A percentile compares a stretch with the other conserved stretches of the same genome.
Conservation (phyloP, 345 rosid species). For the Acer yangbiense region DNA sequence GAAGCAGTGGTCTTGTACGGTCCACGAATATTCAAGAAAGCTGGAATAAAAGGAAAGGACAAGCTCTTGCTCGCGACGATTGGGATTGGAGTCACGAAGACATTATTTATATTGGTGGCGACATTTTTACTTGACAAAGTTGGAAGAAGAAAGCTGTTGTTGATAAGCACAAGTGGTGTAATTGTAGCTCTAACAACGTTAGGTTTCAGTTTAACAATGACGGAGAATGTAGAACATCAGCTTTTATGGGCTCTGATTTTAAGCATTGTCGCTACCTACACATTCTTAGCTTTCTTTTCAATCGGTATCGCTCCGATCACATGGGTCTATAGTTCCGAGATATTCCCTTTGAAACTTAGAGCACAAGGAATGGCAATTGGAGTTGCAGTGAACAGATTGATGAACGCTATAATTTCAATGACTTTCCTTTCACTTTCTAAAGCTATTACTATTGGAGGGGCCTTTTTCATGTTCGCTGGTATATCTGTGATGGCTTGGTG, state of each 20-base stretch:
- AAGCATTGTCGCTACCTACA: conserved; percentile 55
- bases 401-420: conserved; percentile 83
- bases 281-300: conserved; percentile 59
- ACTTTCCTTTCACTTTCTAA: conserved; percentile 65
- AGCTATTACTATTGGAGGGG: conserved; percentile 84
- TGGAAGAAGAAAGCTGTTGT: conserved; percentile 66
- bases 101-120: conserved; percentile 45
- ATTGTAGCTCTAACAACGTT: conserved; percentile 42
- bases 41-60: conserved; percentile 48
- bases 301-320: conserved; percentile 80
- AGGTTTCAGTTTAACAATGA: conserved; percentile 61
- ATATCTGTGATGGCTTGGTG: conserved; percentile 56
- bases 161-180: conserved; percentile 61
- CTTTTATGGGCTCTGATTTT: conserved; percentile 58
- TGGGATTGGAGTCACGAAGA: conserved; percentile 79
- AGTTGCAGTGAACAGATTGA: conserved; percentile 82
- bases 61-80: conserved; percentile 72
- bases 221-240: conserved; percentile 34
- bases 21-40: conserved; percentile 70
- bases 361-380: conserved; percentile 86
- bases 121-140: conserved; percentile 62
- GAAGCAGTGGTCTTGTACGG: conserved; percentile 73
- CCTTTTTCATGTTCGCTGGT: conserved; percentile 80
- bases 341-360: conserved; percentile 73
- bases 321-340: conserved; percentile 92